phyloP scores from a whole-genome alignment of 129 eudicot genomes.

The Helianthus tuberosus region DNA sequence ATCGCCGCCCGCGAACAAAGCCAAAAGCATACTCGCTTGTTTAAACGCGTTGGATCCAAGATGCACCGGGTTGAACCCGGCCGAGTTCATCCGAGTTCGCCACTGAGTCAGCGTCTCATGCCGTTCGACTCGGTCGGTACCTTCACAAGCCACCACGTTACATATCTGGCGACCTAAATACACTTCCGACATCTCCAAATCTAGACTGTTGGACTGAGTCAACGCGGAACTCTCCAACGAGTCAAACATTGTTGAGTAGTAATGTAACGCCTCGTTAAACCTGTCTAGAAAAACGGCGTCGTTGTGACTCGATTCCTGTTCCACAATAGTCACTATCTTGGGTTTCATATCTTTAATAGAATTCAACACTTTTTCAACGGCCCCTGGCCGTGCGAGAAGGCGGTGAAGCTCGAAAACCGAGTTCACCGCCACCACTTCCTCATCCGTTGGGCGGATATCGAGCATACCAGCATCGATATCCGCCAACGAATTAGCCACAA shows the following conservation, averaged over 20 bases:
- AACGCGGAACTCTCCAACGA: constrained; percentile 73
- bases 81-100: constrained; percentile 55
- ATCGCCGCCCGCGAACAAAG: constrained; percentile 73
- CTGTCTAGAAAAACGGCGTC: constrained; percentile 63
- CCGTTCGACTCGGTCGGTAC: constrained; percentile 78
- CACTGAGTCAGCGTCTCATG: constrained; percentile 83
- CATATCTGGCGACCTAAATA: constrained; percentile 83
- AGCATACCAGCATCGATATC: constrained; percentile 61
- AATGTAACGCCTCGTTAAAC: constrained; percentile 79
- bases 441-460: constrained; percentile 51
- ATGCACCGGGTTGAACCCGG: constrained; percentile 73
- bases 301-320: constrained; percentile 80
- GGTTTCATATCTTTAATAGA: constrained; percentile 70
- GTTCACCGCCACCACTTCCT: constrained; percentile 73
- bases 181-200: constrained; percentile 81
- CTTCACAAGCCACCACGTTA: constrained; percentile 89
- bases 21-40: constrained; percentile 81
- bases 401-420: constrained; percentile 81
- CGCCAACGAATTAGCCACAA: constrained; percentile 60
- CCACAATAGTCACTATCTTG: constrained; percentile 72
- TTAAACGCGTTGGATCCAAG: constrained; percentile 85
- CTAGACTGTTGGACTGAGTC: constrained; percentile 55
- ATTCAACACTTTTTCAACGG: constrained; percentile 59
- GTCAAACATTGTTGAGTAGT: constrained; percentile 90
- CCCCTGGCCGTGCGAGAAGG: constrained; percentile 62